A percentile compares a stretch with the other conserved stretches of the same genome.
phyloP scores from a whole-genome alignment of 306 rosid genomes.

The Mimosa bimucronata region DNA sequence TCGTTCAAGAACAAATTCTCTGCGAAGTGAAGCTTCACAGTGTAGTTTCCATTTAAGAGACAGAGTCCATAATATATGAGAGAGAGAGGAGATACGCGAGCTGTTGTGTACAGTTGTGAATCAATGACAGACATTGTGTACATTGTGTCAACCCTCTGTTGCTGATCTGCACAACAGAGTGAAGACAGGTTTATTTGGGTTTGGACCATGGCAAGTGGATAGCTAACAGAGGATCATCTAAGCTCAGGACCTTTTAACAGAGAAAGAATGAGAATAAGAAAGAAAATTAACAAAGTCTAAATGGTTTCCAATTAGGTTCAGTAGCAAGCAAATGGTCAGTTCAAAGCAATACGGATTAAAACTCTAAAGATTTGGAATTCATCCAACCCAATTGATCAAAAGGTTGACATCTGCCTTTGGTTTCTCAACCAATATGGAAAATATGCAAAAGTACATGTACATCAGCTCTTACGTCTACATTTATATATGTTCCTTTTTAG shows the following conservation, averaged over 20 bases:
- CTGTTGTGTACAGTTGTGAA: constrained; percentile 10
- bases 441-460: constrained; percentile 1
- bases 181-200: neutral
- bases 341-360: neutral
- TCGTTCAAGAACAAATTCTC: constrained; percentile 9
- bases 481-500: neutral
- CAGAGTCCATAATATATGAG: constrained; percentile 8
- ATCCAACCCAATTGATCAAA: neutral
- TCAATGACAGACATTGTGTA: neutral
- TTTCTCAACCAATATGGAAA: neutral
- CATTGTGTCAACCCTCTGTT: neutral
- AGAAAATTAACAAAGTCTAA: no score
- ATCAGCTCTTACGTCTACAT: neutral
- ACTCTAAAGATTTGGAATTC: constrained; percentile 15
- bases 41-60: constrained; percentile 9
- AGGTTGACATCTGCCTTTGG: neutral
- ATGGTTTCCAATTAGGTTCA: constrained; percentile 6
- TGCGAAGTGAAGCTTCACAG: constrained; percentile 8
- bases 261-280: neutral
- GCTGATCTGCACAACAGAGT: neutral
- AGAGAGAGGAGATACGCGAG: constrained; percentile 10
- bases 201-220: neutral
- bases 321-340: neutral
- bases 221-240: neutral
- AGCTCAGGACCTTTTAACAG: neutral